A percentile compares a stretch with the other conserved stretches of the same genome.
Evolutionary conservation across 805 yeast species (phyloP).

Genomic region (Nakazawaea ishiwadae): DNA sequence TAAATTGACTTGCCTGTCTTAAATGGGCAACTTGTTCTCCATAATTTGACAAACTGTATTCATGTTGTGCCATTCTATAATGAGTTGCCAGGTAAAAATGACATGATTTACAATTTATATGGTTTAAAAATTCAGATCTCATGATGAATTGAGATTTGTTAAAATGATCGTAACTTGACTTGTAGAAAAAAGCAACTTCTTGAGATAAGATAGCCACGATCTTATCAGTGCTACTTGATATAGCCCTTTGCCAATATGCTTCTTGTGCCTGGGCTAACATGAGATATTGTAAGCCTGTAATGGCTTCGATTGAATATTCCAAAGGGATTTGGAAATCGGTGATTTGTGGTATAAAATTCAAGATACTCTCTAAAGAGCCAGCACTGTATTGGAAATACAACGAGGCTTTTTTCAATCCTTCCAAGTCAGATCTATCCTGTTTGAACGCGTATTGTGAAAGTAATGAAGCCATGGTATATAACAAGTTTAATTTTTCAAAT

Average conservation of each 20-base stretch:
- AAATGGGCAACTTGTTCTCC: constrained; percentile 71
- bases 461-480: constrained; percentile 66
- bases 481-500: constrained; percentile 58
- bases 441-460: constrained; percentile 52
- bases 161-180: constrained; percentile 36
- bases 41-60: constrained; percentile 45
- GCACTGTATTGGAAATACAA: constrained; percentile 67
- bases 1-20: constrained; percentile 33
- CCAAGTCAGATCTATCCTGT: constrained; percentile 40
- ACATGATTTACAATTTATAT: constrained; percentile 48
- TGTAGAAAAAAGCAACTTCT: constrained; percentile 58
- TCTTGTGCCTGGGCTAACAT: constrained; percentile 88
- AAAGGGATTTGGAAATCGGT: constrained; percentile 22
- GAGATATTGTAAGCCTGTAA: constrained; percentile 44
- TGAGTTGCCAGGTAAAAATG: constrained; percentile 74
- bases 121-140: constrained; percentile 63
- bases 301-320: constrained; percentile 48
- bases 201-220: constrained; percentile 60
- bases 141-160: constrained; percentile 42
- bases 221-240: constrained; percentile 48
- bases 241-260: constrained; percentile 74
- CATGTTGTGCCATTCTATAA: constrained; percentile 51
- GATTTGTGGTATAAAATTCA: constrained; percentile 18
- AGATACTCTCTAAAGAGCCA: constrained; percentile 49
- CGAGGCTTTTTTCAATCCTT: constrained; percentile 60